Evolutionary conservation across 192 early-diverging fungal species (phyloP).

Genomic region (Dimargaris xerosporica): DNA sequence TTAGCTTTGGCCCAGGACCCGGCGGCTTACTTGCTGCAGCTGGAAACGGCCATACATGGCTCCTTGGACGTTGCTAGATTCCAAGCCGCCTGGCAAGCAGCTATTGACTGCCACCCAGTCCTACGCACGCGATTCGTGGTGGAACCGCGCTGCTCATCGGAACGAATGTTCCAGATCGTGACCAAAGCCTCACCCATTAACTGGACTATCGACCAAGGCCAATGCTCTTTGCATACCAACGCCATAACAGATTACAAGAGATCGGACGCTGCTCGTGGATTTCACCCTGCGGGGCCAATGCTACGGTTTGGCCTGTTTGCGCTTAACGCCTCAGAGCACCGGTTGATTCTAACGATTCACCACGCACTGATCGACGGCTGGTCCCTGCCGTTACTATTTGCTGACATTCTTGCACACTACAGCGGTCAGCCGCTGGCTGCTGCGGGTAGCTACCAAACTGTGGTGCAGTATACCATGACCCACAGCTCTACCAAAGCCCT

Average conservation of each 20-base stretch:
- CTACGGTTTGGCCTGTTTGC: no score
- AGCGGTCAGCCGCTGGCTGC: no score
- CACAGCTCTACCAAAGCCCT: no score
- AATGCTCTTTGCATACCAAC: no score
- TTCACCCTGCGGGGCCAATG: no score
- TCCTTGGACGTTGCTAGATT: background rate
- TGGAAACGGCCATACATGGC: background rate
- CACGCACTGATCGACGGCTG: constrained; percentile 9
- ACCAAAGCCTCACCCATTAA: background rate
- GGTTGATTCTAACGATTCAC: constrained; percentile 1
- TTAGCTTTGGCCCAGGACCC: constrained; percentile 2
- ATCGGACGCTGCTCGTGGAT: no score
- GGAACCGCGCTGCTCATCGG: background rate
- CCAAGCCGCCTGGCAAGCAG: background rate
- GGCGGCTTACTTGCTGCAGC: constrained; percentile 1
- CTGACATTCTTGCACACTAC: no score
- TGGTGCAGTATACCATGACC: no score
- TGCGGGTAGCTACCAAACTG: no score
- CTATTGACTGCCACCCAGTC: background rate
- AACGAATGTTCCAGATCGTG: background rate
- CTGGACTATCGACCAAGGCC: background rate
- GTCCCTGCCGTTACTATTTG: no score
- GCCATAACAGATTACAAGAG: no score
- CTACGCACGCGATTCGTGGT: constrained; percentile 1
- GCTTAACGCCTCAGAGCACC: no score